A percentile compares a stretch with the other conserved stretches of the same genome.
Conservation (phyloP, 1,139 yeast genomes). For the Sugiyamaella novakii region DNA sequence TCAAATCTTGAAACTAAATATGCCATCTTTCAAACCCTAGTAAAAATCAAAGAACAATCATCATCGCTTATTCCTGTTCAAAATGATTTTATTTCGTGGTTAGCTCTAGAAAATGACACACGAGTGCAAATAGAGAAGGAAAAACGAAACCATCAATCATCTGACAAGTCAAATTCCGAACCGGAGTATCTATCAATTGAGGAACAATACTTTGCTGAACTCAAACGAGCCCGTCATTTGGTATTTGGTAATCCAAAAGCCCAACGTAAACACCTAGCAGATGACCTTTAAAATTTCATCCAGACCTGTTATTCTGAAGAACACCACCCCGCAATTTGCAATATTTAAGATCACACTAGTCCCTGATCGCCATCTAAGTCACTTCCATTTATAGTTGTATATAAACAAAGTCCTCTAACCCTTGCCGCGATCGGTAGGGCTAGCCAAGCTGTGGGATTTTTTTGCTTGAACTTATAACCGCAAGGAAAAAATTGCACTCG, state of each 20-base stretch:
- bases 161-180: slow-evolving; percentile 36
- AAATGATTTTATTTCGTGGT: slow-evolving; percentile 58
- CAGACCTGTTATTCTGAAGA: no score
- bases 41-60: slow-evolving; percentile 32
- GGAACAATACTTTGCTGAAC: slow-evolving; percentile 31
- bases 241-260: slow-evolving; percentile 84
- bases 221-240: slow-evolving; percentile 57
- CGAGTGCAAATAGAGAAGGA: slow-evolving; percentile 1
- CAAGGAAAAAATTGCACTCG: no score
- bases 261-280: slow-evolving; percentile 51
- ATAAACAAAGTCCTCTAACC: slow-evolving; percentile 4
- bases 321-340: no score
- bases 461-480: no score
- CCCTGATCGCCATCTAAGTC: no score
- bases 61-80: slow-evolving; percentile 29
- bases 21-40: slow-evolving; percentile 34
- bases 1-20: slow-evolving; percentile 16
- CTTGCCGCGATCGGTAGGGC: not conserved
- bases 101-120: slow-evolving; percentile 50
- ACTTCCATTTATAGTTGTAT: slow-evolving; percentile 7
- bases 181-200: slow-evolving; percentile 37
- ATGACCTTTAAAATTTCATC: slow-evolving; percentile 59
- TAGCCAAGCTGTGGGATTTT: not conserved
- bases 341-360: no score
- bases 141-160: not conserved